Conservation (phyloP, 2,329 filamentous ascomycete species). For the Sporothrix variecibatus region DNA sequence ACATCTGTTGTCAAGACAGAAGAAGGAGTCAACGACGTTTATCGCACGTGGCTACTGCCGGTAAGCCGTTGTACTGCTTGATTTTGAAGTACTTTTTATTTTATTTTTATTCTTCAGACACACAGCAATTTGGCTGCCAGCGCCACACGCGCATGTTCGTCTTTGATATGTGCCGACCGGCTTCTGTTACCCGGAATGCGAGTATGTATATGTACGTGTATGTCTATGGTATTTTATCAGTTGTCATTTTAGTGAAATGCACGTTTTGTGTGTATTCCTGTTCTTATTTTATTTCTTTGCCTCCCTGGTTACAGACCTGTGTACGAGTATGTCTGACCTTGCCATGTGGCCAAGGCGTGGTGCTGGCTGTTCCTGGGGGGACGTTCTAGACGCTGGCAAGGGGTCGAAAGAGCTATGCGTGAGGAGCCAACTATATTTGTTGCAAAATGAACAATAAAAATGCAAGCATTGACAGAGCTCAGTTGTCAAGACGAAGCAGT, state of each 20-base stretch:
- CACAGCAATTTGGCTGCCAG: background rate
- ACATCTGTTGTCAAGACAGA: too few species aligned
- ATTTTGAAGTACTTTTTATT: too few species aligned
- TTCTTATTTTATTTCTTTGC: background rate
- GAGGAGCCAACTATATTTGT: background rate
- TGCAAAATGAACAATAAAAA: background rate
- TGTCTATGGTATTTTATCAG: background rate
- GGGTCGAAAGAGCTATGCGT: background rate
- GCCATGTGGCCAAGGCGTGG: background rate
- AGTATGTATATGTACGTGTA: background rate
- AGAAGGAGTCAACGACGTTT: background rate
- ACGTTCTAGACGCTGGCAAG: background rate
- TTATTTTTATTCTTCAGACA: too few species aligned
- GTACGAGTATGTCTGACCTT: background rate
- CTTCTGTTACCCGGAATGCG: background rate
- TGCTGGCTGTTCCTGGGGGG: background rate
- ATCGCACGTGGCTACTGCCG: background rate
- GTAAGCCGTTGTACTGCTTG: background rate
- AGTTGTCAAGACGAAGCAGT: background rate
- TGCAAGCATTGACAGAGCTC: background rate
- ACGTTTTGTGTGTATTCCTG: background rate
- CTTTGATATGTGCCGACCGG: background rate
- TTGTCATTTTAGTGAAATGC: background rate
- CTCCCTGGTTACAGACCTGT: background rate
- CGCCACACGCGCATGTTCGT: background rate